Base-by-base conservation (phyloP, 169 alveolate genomes). In the Eimeria sp. region DNA sequence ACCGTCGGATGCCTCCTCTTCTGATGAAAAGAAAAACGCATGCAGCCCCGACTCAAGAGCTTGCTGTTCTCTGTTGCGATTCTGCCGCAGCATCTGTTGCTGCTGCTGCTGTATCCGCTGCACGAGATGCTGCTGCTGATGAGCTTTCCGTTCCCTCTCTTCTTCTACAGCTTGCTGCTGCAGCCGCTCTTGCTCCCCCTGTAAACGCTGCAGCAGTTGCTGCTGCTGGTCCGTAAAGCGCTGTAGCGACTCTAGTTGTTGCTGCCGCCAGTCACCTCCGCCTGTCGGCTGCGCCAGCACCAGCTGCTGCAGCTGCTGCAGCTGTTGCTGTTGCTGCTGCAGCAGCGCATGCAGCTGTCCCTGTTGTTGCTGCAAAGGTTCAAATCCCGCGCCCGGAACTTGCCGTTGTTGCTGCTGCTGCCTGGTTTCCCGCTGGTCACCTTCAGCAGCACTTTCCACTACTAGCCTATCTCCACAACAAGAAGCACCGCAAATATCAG, bases 51-150 rank as follows among this genome's bases (percentile, higher is more conserved):
- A 43, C 61, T 76, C 87, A 45, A 76, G 57, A 49, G 87, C 87
- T 43, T 47, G 87, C 87, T 76, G 87, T 34, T 76, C 61, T 14
- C 87, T 76, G 34, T 34, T 25, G 13, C 16, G 61, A 25, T 11
- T 7, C 16, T 76, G 40, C 30, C 0, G 87, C 87, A 43, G 40
- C 30, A 13, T 43, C 87, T 76, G 87, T 45, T 13, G 87, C 87
- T 76, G 87, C 87, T 76, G 87, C 87, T 76, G 87, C 87, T 76
- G 87, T 63, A 45, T 43, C 27, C 45, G 87, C 87, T 18, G 87
- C 61, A 22, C 43, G 27, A 0, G 87, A 2, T 43, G 61, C 57
- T 40, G 87, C 82, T 27, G 18, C 49, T 25, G 82, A 61, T 11
- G 27, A 14, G n/a, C 80, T 14, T 27, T 16, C 0, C 80, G 49